A percentile compares a stretch with the other conserved stretches of the same genome.
These are phyloP conservation scores for Candida ovalis DNA, from an alignment of 805 yeast species.

Conservation along the genomic window DNA sequence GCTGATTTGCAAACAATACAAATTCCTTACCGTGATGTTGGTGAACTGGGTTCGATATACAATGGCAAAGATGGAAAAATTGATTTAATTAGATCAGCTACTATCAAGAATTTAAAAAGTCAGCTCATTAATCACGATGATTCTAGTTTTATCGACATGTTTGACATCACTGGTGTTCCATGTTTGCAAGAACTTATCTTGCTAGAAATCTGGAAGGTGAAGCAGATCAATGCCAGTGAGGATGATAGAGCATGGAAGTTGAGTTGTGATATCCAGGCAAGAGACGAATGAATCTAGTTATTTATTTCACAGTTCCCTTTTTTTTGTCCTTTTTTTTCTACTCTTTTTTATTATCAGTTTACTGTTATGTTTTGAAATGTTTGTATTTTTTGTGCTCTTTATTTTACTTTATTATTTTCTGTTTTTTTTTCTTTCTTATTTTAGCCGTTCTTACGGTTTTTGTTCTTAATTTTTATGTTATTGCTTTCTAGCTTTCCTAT, in stretches of 20 bases:
- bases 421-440: too few species aligned
- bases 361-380: too few species aligned
- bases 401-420: too few species aligned
- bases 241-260: slow-evolving; percentile 71
- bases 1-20: slow-evolving; percentile 68
- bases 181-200: slow-evolving; percentile 56
- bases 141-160: slow-evolving; percentile 28
- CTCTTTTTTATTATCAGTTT: neutral
- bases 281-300: slow-evolving; percentile 30
- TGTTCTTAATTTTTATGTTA: too few species aligned
- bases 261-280: slow-evolving; percentile 58
- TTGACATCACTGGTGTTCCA: slow-evolving; percentile 37
- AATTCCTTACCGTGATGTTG: slow-evolving; percentile 46
- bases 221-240: slow-evolving; percentile 54
- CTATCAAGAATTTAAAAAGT: slow-evolving; percentile 23
- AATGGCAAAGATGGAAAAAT: slow-evolving; percentile 20
- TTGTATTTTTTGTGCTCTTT: too few species aligned
- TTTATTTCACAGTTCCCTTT: neutral
- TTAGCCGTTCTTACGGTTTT: too few species aligned
- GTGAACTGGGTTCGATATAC: slow-evolving; percentile 27
- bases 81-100: slow-evolving; percentile 27
- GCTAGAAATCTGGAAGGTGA: slow-evolving; percentile 67
- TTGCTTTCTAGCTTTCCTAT: too few species aligned
- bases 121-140: slow-evolving; percentile 15
- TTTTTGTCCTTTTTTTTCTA: neutral